Percentiles rank a stretch among this genome's conserved stretches.
Conservation (phyloP, 2,329 filamentous ascomycete species). For the Cladophialophora psammophila region DNA sequence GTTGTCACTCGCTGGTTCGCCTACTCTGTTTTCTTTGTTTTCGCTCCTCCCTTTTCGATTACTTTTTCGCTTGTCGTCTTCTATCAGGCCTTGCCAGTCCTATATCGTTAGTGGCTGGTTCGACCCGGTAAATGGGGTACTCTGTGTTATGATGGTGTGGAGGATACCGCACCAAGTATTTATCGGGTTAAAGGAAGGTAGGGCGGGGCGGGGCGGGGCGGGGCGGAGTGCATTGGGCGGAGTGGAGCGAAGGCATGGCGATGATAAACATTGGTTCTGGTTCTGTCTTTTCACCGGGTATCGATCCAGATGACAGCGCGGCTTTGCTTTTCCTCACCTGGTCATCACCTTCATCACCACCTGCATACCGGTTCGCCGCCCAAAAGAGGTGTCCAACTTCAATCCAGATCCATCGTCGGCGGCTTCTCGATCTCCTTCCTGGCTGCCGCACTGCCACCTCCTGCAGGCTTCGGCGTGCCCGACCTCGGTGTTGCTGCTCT, state of each 20-base stretch:
- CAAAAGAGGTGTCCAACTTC: constrained; percentile 25
- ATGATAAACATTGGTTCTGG: not conserved
- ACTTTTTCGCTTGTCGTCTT: too few species aligned
- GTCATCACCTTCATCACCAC: not conserved
- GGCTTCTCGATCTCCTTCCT: constrained; percentile 42
- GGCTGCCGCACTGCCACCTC: constrained; percentile 15
- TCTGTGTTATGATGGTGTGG: too few species aligned
- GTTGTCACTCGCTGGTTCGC: too few species aligned
- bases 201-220: not conserved
- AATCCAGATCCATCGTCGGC: constrained; percentile 55
- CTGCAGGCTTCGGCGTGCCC: constrained; percentile 49
- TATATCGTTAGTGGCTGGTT: too few species aligned
- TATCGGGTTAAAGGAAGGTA: too few species aligned
- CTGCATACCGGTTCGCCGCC: not conserved
- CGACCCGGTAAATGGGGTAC: too few species aligned
- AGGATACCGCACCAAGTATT: too few species aligned
- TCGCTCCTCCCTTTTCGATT: too few species aligned
- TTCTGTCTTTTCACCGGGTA: not conserved
- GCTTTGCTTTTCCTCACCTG: not conserved
- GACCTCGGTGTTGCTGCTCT: constrained; percentile 47
- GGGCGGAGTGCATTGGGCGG: not conserved
- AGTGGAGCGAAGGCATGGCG: not conserved
- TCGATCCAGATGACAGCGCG: not conserved
- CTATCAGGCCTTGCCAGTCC: too few species aligned
- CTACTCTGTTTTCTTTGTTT: too few species aligned